Conservation (phyloP, 164 flowering plant genomes). For the Piper longum region DNA sequence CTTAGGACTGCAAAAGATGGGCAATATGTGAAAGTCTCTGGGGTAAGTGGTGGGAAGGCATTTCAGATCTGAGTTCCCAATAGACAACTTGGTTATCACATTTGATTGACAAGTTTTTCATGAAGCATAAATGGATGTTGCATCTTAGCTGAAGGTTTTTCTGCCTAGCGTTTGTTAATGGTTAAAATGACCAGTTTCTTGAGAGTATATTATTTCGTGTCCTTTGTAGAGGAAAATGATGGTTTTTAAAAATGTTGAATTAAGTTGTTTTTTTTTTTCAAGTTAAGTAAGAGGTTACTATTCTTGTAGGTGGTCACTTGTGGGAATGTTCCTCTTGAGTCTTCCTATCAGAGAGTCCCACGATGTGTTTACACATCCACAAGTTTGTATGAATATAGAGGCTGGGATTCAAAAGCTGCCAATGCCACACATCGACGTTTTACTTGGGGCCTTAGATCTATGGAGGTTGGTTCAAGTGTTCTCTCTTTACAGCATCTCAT, state of each 20-base stretch:
- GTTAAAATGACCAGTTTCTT: no score
- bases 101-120: no score
- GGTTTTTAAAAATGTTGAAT: no score
- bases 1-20: slow-evolving; percentile 95
- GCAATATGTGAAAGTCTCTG: slow-evolving; percentile 89
- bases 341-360: slow-evolving; percentile 67
- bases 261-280: no score
- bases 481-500: background rate
- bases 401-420: slow-evolving; percentile 93
- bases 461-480: slow-evolving; percentile 41
- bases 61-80: no score
- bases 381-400: slow-evolving; percentile 79
- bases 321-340: slow-evolving; percentile 89
- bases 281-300: no score
- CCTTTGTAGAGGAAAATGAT: no score
- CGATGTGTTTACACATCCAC: slow-evolving; percentile 93
- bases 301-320: slow-evolving; percentile 80
- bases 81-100: no score
- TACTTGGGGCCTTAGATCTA: slow-evolving; percentile 82
- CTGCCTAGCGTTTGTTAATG: no score
- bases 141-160: no score
- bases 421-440: slow-evolving; percentile 79
- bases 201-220: no score
- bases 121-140: no score
- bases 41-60: slow-evolving; percentile 50